Conservation (phyloP, 768 basidiomycete species). For the Suillus lakei region DNA sequence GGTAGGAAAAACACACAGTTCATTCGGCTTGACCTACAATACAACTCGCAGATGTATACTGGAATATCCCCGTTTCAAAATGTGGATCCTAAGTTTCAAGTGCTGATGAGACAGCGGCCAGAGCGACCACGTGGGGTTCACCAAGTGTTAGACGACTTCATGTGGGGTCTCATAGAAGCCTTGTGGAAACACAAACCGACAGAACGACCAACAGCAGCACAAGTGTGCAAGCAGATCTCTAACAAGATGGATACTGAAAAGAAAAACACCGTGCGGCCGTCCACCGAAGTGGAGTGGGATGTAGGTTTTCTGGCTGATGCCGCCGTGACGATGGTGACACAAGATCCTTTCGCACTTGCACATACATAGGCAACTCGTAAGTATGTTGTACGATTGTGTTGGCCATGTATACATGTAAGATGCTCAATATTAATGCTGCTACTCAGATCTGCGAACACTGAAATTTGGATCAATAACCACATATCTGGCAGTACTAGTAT, state of each 20-base stretch:
- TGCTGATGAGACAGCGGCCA: not conserved
- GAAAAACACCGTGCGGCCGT: not conserved
- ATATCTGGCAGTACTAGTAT: too few species aligned
- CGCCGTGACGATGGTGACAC: not conserved
- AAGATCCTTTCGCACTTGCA: not conserved
- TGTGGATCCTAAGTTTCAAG: rapidly evolving
- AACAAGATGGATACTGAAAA: not conserved
- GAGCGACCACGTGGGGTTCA: not conserved
- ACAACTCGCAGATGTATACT: slow-evolving; percentile 9
- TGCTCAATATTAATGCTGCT: not conserved
- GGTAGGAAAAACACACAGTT: slow-evolving; percentile 22
- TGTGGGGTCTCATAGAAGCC: slow-evolving; percentile 10
- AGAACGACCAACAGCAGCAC: slow-evolving; percentile 2
- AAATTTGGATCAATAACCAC: too few species aligned
- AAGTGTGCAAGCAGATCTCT: not conserved
- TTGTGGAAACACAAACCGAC: not conserved
- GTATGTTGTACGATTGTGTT: not conserved
- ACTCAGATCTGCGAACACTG: not conserved
- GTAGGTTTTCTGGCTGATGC: not conserved
- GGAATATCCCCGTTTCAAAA: not conserved
- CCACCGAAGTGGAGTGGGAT: slow-evolving; percentile 5
- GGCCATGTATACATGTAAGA: not conserved
- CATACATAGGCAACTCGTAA: not conserved
- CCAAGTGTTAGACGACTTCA: slow-evolving; percentile 9
- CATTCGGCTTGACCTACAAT: not conserved